phyloP scores from a whole-genome alignment of 352 stramenopile species.

The Thalassiosira mediterranea region DNA sequence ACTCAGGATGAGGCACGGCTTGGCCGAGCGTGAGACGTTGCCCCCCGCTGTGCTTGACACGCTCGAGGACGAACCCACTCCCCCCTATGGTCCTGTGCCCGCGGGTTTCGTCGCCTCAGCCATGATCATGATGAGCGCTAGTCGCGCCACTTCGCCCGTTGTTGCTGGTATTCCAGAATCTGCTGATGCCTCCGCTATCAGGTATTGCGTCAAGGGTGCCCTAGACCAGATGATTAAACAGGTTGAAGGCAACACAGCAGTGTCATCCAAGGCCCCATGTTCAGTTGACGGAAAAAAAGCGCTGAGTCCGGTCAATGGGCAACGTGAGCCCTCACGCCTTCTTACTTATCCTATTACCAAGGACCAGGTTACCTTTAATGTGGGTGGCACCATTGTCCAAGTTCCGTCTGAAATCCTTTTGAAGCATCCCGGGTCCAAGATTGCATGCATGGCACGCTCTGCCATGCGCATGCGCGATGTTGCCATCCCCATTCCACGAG shows the following conservation, averaged over 20 bases:
- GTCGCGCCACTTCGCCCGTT: slow-evolving; percentile 12
- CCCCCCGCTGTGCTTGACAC: slow-evolving; percentile 13
- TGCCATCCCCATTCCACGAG: slow-evolving; percentile 26
- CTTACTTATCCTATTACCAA: neutral
- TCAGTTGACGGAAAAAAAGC: neutral
- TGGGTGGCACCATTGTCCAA: slow-evolving; percentile 37
- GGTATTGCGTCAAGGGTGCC: neutral
- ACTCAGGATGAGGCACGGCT: slow-evolving; percentile 15
- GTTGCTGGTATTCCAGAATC: too few species aligned
- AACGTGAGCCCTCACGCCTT: neutral
- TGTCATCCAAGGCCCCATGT: neutral
- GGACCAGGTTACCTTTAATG: slow-evolving; percentile 34
- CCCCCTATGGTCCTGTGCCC: neutral
- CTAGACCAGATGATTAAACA: neutral
- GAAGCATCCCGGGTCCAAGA: slow-evolving; percentile 24
- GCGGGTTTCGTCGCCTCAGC: slow-evolving; percentile 1
- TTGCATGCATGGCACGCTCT: slow-evolving; percentile 22
- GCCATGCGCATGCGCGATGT: slow-evolving; percentile 20
- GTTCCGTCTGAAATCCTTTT: slow-evolving; percentile 15
- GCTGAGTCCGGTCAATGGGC: neutral
- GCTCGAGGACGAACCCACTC: slow-evolving; percentile 17
- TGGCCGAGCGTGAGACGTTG: slow-evolving; percentile 15
- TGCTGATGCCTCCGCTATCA: neutral
- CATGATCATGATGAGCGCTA: slow-evolving; percentile 24
- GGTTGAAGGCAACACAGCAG: neutral